These are phyloP conservation scores for Tylopilus balloui DNA, from an alignment of 768 basidiomycete species.

Conservation along the genomic window DNA sequence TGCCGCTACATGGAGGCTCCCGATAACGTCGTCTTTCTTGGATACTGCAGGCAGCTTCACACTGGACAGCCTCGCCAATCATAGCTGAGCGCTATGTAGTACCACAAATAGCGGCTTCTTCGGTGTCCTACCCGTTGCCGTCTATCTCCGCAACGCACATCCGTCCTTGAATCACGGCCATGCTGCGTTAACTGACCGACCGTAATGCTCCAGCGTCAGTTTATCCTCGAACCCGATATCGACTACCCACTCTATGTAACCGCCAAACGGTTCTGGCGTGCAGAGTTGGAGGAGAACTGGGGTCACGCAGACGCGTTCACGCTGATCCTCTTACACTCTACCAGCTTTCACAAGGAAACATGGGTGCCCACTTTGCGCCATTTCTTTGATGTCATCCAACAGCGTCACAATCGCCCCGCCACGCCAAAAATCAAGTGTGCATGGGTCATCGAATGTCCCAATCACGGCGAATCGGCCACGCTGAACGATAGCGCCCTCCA, in stretches of 20 bases:
- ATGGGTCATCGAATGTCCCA: conserved; percentile 69
- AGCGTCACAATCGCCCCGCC: neutral
- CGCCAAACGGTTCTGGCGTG: conserved; percentile 55
- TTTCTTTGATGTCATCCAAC: conserved; percentile 37
- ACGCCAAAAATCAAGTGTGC: conserved; percentile 35
- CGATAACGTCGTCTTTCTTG: no score
- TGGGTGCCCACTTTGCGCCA: conserved; percentile 59
- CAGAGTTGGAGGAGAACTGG: conserved; percentile 35
- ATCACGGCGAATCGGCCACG: conserved; percentile 59
- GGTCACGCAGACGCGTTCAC: conserved; percentile 46
- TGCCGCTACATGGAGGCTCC: no score
- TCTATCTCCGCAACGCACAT: neutral
- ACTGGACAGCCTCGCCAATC: no score
- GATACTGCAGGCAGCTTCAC: no score
- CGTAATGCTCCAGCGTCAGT: conserved; percentile 25
- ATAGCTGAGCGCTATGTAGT: no score
- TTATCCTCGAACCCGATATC: conserved; percentile 36
- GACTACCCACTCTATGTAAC: conserved; percentile 48
- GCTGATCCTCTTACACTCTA: conserved; percentile 60
- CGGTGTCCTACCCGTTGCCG: neutral
- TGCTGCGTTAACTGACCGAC: neutral
- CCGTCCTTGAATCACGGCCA: neutral
- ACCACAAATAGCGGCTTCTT: no score
- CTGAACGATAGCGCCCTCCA: conserved; percentile 49
- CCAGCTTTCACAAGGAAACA: conserved; percentile 72